These are phyloP conservation scores for Psidium friedrichsthalianum DNA, from an alignment of 345 rosid species.

Conservation along the genomic window DNA sequence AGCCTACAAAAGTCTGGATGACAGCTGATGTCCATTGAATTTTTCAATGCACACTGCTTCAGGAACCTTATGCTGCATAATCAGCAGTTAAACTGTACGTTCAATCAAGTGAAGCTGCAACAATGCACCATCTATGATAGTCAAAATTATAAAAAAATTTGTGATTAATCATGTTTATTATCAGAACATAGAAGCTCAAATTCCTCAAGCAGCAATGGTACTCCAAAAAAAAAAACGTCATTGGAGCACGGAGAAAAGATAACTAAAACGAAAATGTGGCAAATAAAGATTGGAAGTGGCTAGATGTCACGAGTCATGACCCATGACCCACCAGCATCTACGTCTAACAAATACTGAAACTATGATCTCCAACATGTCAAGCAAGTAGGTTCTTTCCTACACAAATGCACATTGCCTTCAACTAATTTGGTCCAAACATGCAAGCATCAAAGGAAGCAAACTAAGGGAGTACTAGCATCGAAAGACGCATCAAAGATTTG, in stretches of 20 bases:
- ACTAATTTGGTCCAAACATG: neutral
- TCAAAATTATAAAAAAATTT: neutral
- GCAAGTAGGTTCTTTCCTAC: neutral
- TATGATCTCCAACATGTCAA: neutral
- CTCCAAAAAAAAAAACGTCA: neutral
- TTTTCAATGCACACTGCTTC: neutral
- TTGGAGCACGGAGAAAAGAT: neutral
- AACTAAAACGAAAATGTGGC: neutral
- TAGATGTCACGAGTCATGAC: neutral
- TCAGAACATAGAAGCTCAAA: neutral
- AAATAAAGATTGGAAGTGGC: neutral
- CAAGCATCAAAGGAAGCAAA: neutral
- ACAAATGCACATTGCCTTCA: neutral
- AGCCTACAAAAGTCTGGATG: neutral
- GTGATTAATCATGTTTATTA: neutral
- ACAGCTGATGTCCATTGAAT: neutral
- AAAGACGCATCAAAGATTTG: neutral
- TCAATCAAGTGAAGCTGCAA: neutral
- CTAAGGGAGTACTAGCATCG: neutral
- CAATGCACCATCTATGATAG: neutral
- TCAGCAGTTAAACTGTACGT: neutral
- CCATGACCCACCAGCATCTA: neutral
- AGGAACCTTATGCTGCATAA: neutral
- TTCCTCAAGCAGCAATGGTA: neutral
- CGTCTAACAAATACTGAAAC: neutral